Conservation (phyloP, 2,329 filamentous ascomycete species). For the Akanthomyces dipterigenus region DNA sequence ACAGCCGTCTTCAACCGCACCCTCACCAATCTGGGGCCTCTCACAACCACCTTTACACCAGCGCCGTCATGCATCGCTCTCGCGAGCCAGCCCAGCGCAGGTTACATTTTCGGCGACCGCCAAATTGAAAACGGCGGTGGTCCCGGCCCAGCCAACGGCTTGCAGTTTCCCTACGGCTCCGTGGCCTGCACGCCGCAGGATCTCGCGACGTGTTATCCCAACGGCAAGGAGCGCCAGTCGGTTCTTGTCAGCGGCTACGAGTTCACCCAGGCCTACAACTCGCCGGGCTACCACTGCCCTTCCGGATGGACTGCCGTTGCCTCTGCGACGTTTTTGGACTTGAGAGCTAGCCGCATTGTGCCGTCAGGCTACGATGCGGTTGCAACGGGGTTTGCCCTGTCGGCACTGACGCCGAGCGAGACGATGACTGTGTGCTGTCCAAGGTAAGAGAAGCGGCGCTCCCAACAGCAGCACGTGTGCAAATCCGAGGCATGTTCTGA, state of each 20-base stretch:
- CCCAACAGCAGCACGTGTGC: too few species aligned
- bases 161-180: neutral
- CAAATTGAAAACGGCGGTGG: neutral
- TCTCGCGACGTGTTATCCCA: neutral
- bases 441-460: neutral
- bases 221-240: neutral
- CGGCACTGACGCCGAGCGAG: neutral
- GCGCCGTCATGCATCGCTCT: neutral
- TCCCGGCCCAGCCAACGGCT: neutral
- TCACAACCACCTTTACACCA: neutral
- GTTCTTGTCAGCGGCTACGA: neutral
- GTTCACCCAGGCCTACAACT: neutral
- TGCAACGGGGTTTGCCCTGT: neutral
- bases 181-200: constrained; percentile 1
- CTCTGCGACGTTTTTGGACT: neutral
- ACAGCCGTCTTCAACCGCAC: constrained; percentile 1
- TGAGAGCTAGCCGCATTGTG: neutral
- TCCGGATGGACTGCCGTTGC: neutral
- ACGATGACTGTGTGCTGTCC: neutral
- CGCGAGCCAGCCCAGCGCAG: neutral
- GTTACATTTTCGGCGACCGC: neutral
- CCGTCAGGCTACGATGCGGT: neutral
- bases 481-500: neutral
- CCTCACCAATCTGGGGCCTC: neutral
- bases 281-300: neutral